Base-by-base conservation (phyloP, 2,329 filamentous ascomycete genomes). In the Triangularia setosa region DNA sequence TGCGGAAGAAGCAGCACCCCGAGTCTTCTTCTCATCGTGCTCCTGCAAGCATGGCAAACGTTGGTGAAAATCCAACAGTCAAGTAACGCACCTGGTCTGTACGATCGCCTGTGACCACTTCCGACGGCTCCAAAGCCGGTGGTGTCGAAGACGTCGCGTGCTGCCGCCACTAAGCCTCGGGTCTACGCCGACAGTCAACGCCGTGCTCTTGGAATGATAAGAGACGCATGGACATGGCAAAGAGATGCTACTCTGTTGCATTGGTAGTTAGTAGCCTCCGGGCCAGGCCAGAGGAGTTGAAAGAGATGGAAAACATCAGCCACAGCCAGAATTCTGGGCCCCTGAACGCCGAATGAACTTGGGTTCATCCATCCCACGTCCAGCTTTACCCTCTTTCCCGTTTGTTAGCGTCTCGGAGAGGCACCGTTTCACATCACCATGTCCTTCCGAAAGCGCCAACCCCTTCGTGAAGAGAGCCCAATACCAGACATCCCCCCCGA, bases 401-500 rank as follows among this genome's bases (percentile, higher is more conserved):
- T 21, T 21, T 14, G 18, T 9, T 48, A n/a, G 2, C 40, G 3
- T 8, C 40, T 21, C 40, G 11, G 9, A 33, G 40, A 21, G 3
- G 3, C 12, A 8, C n/a, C 11, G 30, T 1, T 21, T 21, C 8
- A 2, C n/a, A 48, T 48, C 40, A 21, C 7, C n/a, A 48, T 48
- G 40, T 48, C 21, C 16, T 27, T 24, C 35, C 33, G 58, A 60
- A 16, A 4, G 9, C 12, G 11, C 11, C 11, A 48, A 27, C 16
- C 52, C 23, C 16, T 23, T 9, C 11, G 14, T 8, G 44, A 54
- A 6, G 56, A 59, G 8, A 35, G 33, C 24, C 61, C 40, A 40
- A 52, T 60, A 63, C 56, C 44, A 55, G 63, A 64, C 14, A 28
- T 48, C 12, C 63, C 63, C 1, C 63, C 63, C 4, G 54, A 64